Evolutionary conservation across 768 basidiomycete species (phyloP), one percentile per base, ranked within the genome.

Genomic region (Termitomyces sp.): DNA sequence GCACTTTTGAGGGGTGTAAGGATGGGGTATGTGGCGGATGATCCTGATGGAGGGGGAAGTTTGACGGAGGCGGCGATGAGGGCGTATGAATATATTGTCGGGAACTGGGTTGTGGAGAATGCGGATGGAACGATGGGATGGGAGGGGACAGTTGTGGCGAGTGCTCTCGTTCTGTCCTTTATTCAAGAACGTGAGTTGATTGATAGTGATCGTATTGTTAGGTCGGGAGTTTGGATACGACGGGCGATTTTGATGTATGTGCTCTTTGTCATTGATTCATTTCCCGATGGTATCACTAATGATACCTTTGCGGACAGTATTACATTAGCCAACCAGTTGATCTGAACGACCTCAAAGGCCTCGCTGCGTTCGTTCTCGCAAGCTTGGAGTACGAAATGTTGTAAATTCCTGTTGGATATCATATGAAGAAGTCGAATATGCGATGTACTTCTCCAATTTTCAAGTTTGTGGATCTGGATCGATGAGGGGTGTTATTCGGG

Each of bases 401-500:
- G 26, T 60, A 55, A 53, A 38, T 0, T 10, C 33, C 33, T 11
- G 33, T 56, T 14, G 17, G 14, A n/a, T 30, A 28, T 28, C 3
- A 31, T 28, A 42, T n/a, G 10, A 9, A 10, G n/a, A 5, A 42
- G 19, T 23, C 11, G 11, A 15, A 44, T 44, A 26, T 23, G 19
- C 3, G 19, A 15, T 42, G 41, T 21, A 21, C 41, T 42, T 33
- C 9, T 33, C 31, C 31, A 10, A 10, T 78, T 66, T 82, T 97
- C 66, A 84, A 83, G 69, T 74, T 98, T 52, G 89, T 98, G 2
- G 96, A 98, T 70, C 66, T 97, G 17, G 72, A 78, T 61, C 91
- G 93, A 19, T 90, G 4, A 74, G 93, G 53, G 94, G 93, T 3
- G 81, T 94, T 21, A 83, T 94, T 44, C 98, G 96, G 96, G 85